These are phyloP conservation scores for Termitomyces heimii DNA, from an alignment of 768 basidiomycete genomes.

Conservation along the genomic window DNA sequence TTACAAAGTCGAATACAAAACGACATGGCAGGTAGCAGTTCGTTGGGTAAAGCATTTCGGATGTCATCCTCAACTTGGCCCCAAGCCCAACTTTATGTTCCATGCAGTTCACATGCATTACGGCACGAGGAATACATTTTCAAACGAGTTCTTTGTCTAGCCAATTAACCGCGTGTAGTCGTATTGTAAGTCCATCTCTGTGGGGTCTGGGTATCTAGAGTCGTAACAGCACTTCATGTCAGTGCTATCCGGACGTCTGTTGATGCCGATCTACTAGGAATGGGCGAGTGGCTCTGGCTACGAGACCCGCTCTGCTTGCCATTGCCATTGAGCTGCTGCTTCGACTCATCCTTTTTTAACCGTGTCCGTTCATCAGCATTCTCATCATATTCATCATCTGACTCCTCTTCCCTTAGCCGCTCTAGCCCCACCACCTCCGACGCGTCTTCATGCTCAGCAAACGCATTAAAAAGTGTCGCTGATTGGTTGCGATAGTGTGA, in stretches of 20 bases:
- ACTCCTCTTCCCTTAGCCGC: slow-evolving; percentile 61
- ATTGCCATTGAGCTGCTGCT: slow-evolving; percentile 13
- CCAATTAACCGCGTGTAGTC: slow-evolving; percentile 11
- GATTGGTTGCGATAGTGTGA: slow-evolving; percentile 64
- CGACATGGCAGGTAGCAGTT: no score
- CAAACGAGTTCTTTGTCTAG: not conserved
- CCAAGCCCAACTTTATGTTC: not conserved
- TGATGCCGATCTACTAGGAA: slow-evolving; percentile 16
- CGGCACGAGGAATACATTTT: not conserved
- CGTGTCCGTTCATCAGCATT: slow-evolving; percentile 43
- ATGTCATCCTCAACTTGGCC: not conserved
- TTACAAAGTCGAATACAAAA: no score
- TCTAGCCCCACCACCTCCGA: slow-evolving; percentile 48
- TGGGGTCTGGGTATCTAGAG: slow-evolving; percentile 11
- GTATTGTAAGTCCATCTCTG: slow-evolving; percentile 14
- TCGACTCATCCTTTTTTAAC: slow-evolving; percentile 21
- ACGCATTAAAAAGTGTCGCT: slow-evolving; percentile 69
- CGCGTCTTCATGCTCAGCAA: slow-evolving; percentile 47
- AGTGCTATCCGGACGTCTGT: slow-evolving; percentile 12
- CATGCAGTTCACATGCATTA: not conserved
- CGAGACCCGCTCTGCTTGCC: slow-evolving; percentile 34
- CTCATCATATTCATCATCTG: slow-evolving; percentile 31
- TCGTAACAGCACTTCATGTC: slow-evolving; percentile 4
- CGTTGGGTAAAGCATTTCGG: not conserved
- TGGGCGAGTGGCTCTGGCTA: slow-evolving; percentile 52